Evolutionary conservation across 2,329 filamentous ascomycete species (phyloP).

Genomic region (Hymenoscyphus linearis): DNA sequence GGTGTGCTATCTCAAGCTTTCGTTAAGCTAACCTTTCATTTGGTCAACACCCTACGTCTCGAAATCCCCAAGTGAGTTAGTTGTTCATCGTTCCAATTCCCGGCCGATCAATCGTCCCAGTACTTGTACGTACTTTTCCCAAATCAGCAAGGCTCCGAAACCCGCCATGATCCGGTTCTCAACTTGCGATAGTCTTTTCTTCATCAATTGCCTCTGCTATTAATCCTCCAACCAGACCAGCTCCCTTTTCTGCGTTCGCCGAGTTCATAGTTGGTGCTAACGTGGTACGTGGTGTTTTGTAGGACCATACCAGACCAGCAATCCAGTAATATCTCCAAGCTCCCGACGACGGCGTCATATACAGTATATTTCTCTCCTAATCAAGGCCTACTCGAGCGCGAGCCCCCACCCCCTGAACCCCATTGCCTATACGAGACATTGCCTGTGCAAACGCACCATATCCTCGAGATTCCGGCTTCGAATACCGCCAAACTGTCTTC

Average conservation of each 20-base stretch:
- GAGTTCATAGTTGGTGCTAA: not conserved
- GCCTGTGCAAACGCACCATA: not conserved
- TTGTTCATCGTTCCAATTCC: not conserved
- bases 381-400: not conserved
- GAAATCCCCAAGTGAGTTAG: not conserved
- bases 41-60: not conserved
- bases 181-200: not conserved
- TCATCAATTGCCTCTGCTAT: not conserved
- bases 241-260: not conserved
- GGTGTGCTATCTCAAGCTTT: not conserved
- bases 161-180: not conserved
- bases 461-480: constrained; percentile 31
- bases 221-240: not conserved
- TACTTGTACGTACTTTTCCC: not conserved
- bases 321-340: not conserved
- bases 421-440: not conserved
- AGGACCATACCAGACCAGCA: not conserved
- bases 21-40: not conserved
- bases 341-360: not conserved
- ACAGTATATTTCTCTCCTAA: not conserved
- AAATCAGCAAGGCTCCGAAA: not conserved
- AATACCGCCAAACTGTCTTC: constrained; percentile 97
- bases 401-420: not conserved
- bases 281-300: constrained; percentile 1
- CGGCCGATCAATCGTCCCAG: not conserved